Conservation (phyloP, 164 flowering plant genomes). For the Liriodendron chinense region DNA sequence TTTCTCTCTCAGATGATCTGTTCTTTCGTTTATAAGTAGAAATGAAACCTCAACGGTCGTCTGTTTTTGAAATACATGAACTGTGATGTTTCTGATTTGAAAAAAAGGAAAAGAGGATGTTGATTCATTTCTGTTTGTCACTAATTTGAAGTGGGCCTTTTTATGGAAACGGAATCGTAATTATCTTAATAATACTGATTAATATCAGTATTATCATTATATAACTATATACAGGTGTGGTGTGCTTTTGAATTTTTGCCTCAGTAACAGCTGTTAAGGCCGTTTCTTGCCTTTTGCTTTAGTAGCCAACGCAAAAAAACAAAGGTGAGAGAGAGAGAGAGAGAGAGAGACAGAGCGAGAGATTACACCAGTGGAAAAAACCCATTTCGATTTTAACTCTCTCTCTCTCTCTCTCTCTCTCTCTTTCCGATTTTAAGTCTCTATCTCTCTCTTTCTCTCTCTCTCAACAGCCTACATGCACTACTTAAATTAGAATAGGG, state of each 20-base stretch:
- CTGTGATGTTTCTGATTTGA: background rate
- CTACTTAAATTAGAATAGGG: slow-evolving; percentile 42
- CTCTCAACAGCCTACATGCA: slow-evolving; percentile 12
- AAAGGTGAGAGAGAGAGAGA: slow-evolving; percentile 17
- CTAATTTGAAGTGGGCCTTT: slow-evolving; percentile 3
- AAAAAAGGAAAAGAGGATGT: background rate
- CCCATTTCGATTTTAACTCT: background rate
- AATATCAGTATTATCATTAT: background rate
- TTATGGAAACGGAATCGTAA: background rate
- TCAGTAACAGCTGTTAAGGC: slow-evolving; percentile 31
- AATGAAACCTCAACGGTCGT: background rate
- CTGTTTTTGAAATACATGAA: background rate
- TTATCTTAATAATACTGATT: background rate
- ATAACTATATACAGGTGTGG: background rate
- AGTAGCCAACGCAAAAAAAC: slow-evolving; percentile 25
- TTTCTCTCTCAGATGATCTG: background rate
- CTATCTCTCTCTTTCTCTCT: slow-evolving; percentile 3
- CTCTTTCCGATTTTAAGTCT: background rate
- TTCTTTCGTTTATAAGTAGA: background rate
- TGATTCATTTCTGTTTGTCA: no score
- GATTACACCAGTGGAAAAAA: no score
- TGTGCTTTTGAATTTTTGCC: slow-evolving; percentile 5
- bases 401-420: slow-evolving; percentile 3
- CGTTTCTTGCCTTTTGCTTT: slow-evolving; percentile 38
- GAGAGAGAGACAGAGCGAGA: no score